phyloP scores from a whole-genome alignment of 2,329 filamentous ascomycete species.

The Botrytis sinoallii region DNA sequence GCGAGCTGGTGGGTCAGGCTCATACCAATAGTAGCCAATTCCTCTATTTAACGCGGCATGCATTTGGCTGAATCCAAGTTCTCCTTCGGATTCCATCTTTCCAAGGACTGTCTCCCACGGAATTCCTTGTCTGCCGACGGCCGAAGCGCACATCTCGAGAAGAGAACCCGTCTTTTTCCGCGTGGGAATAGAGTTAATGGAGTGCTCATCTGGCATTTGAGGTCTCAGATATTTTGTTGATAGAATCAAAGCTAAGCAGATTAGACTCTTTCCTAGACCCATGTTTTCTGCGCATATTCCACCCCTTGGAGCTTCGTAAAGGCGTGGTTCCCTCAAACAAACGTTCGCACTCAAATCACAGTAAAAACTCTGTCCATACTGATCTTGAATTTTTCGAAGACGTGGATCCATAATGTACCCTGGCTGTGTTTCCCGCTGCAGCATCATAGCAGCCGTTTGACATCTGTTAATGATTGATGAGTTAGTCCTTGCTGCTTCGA shows the following conservation, averaged over 20 bases:
- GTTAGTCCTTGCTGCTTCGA: background rate
- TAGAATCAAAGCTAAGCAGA: constrained; percentile 74
- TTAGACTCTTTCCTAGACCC: constrained; percentile 83
- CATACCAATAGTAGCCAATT: constrained; percentile 57
- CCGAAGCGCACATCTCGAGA: constrained; percentile 71
- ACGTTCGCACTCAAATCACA: constrained; percentile 63
- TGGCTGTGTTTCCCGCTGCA: constrained; percentile 72
- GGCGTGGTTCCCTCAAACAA: constrained; percentile 62
- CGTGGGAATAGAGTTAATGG: constrained; percentile 39
- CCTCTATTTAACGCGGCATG: constrained; percentile 53
- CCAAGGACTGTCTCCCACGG: constrained; percentile 70
- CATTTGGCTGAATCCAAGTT: background rate
- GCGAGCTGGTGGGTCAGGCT: constrained; percentile 43
- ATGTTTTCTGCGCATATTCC: constrained; percentile 80
- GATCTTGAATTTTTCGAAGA: constrained; percentile 57
- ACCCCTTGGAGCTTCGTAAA: constrained; percentile 71
- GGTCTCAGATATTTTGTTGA: constrained; percentile 70
- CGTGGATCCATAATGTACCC: constrained; percentile 69
- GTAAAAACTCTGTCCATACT: constrained; percentile 63
- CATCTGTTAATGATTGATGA: constrained; percentile 38
- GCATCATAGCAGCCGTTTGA: constrained; percentile 76
- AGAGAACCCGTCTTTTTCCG: constrained; percentile 57
- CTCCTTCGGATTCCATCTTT: constrained; percentile 28
- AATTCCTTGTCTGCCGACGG: constrained; percentile 61
- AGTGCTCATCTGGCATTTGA: constrained; percentile 61